These are phyloP conservation scores for Capillidium rhysosporum DNA, from an alignment of 371 early-diverging fungal genomes.

Conservation along the genomic window DNA sequence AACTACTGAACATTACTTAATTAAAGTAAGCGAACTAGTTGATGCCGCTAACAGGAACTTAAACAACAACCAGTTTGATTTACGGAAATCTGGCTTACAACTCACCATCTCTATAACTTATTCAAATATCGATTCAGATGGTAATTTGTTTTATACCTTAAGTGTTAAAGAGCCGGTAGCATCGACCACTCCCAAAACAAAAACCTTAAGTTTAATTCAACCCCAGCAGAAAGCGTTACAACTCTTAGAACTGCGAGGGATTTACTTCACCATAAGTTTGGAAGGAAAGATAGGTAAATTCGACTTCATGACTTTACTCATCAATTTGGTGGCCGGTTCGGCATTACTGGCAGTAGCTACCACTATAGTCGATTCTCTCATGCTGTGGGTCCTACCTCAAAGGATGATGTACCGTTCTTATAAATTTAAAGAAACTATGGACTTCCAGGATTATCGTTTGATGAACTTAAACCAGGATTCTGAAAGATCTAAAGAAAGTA, in stretches of 20 bases:
- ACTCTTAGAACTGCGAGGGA: constrained; percentile 14
- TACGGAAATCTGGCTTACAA: neutral
- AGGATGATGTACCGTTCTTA: constrained; percentile 15
- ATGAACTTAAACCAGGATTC: neutral
- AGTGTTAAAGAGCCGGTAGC: neutral
- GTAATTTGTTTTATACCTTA: neutral
- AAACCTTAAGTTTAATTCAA: neutral
- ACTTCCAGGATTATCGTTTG: constrained; percentile 8
- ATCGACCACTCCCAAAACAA: neutral
- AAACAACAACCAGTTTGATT: neutral
- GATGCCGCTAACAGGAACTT: neutral
- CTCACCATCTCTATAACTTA: neutral
- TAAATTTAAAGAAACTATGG: constrained; percentile 21
- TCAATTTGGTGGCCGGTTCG: constrained; percentile 25
- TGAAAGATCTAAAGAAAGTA: no score
- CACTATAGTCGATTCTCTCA: constrained; percentile 24
- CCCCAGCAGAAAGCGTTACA: neutral
- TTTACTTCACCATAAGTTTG: constrained; percentile 24
- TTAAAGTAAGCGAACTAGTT: neutral
- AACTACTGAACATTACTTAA: neutral
- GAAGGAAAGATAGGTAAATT: constrained; percentile 29
- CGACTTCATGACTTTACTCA: constrained; percentile 21
- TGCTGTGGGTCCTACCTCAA: constrained; percentile 24
- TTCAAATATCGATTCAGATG: neutral
- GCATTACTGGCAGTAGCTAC: constrained; percentile 27